A percentile compares a stretch with the other conserved stretches of the same genome.
Conservation (phyloP, 805 yeast species). For the Spathaspora passalidarum region DNA sequence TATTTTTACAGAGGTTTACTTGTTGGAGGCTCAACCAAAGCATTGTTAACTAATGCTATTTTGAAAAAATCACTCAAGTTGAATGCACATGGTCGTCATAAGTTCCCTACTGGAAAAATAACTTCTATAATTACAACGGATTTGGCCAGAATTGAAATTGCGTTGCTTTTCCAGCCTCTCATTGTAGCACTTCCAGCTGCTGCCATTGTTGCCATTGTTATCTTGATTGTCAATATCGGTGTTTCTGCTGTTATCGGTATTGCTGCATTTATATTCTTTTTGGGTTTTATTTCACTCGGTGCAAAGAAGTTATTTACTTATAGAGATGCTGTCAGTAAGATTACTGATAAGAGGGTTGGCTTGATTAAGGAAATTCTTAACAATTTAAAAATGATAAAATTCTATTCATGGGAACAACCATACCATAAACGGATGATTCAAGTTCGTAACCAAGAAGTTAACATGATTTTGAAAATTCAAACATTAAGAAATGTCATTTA, state of each 20-base stretch:
- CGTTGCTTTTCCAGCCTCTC: conserved; percentile 58
- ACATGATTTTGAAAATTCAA: conserved; percentile 56
- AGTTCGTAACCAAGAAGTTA: conserved; percentile 58
- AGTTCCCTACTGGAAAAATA: conserved; percentile 61
- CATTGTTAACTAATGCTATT: conserved; percentile 65
- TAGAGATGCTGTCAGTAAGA: conserved; percentile 53
- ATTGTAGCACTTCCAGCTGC: conserved; percentile 61
- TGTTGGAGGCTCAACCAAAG: conserved; percentile 64
- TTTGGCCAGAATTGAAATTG: conserved; percentile 69
- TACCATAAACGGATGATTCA: conserved; percentile 52
- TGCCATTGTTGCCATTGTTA: conserved; percentile 54
- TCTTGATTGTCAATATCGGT: conserved; percentile 64
- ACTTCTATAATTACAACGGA: conserved; percentile 77
- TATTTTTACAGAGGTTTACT: conserved; percentile 54
- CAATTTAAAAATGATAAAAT: conserved; percentile 76
- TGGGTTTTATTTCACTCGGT: conserved; percentile 39
- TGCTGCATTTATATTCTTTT: conserved; percentile 40
- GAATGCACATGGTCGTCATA: conserved; percentile 50
- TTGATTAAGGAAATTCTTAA: conserved; percentile 70
- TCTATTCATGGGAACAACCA: conserved; percentile 84
- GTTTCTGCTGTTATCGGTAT: conserved; percentile 68
- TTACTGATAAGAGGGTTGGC: conserved; percentile 71
- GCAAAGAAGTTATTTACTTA: conserved; percentile 49
- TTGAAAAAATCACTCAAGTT: conserved; percentile 62
- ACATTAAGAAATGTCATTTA: conserved; percentile 56